These are phyloP conservation scores for Misopates orontium DNA, from an alignment of 257 asterid species.

Conservation along the genomic window DNA sequence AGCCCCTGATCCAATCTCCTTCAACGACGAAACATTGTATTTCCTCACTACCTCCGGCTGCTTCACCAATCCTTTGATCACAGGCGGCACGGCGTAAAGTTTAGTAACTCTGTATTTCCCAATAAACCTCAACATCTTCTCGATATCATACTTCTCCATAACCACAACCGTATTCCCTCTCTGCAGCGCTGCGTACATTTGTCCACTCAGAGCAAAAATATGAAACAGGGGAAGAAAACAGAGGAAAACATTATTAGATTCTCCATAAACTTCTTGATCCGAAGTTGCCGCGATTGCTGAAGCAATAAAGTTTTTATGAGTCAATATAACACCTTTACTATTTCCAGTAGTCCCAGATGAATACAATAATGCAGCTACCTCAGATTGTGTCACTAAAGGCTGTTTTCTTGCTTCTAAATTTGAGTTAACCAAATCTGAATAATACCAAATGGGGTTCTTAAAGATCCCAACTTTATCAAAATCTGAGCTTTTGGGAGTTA, in stretches of 20 bases:
- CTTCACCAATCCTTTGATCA: slow-evolving; percentile 29
- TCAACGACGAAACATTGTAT: slow-evolving; percentile 32
- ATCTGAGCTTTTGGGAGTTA: slow-evolving; percentile 14
- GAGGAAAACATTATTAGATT: slow-evolving; percentile 23
- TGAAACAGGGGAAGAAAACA: slow-evolving; percentile 43
- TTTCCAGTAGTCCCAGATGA: slow-evolving; percentile 43
- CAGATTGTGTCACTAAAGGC: slow-evolving; percentile 27
- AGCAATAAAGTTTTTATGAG: slow-evolving; percentile 42
- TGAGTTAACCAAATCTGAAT: slow-evolving; percentile 9
- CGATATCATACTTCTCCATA: slow-evolving; percentile 32
- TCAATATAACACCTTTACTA: slow-evolving; percentile 37
- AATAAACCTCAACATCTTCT: slow-evolving; percentile 32
- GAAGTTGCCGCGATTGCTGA: slow-evolving; percentile 29
- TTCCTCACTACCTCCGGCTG: slow-evolving; percentile 29
- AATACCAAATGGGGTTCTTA: neutral
- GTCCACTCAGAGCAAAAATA: slow-evolving; percentile 29
- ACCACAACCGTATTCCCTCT: slow-evolving; percentile 41
- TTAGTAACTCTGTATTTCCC: slow-evolving; percentile 30
- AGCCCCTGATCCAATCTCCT: slow-evolving; percentile 44
- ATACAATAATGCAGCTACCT: slow-evolving; percentile 42
- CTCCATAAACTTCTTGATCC: slow-evolving; percentile 26
- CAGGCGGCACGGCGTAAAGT: slow-evolving; percentile 38
- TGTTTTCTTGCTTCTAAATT: too few species aligned
- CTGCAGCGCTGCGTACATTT: slow-evolving; percentile 39
- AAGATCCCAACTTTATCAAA: neutral